Evolutionary conservation across 106 monocot species (phyloP).

Genomic region (Allium cepa): DNA sequence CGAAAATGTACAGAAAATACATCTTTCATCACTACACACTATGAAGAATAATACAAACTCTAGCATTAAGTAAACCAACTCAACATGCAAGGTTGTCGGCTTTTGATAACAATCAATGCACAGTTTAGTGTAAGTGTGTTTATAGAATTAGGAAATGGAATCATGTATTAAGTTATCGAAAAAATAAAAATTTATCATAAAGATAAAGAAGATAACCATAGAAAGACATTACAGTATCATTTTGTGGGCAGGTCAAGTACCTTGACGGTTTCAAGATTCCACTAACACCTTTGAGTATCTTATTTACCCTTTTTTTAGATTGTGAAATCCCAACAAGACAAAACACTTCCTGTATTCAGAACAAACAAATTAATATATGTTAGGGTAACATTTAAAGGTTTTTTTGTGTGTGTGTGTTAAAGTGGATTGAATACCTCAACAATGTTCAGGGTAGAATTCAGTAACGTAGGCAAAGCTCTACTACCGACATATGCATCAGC

Average conservation of each 20-base stretch:
- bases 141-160: too few relatives aligned
- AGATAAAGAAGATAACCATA: not conserved
- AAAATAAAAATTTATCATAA: not conserved
- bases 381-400: too few relatives aligned
- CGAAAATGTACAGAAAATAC: not conserved
- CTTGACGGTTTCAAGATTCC: constrained; percentile 80
- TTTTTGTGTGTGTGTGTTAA: not conserved
- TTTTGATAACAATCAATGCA: too few relatives aligned
- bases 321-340: constrained; percentile 22
- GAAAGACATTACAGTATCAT: not conserved
- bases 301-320: constrained; percentile 59
- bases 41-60: too few relatives aligned
- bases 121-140: too few relatives aligned
- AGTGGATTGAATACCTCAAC: constrained; percentile 4
- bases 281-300: constrained; percentile 51
- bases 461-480: constrained; percentile 17
- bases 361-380: not conserved
- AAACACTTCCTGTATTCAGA: constrained; percentile 5
- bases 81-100: too few relatives aligned
- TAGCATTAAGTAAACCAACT: too few relatives aligned
- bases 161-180: too few relatives aligned
- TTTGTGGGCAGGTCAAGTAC: constrained; percentile 11
- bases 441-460: constrained; percentile 4
- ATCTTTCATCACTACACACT: not conserved
- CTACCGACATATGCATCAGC: constrained; percentile 1